Conservation (phyloP, 805 yeast species). For the Ogataea pignaliae region DNA sequence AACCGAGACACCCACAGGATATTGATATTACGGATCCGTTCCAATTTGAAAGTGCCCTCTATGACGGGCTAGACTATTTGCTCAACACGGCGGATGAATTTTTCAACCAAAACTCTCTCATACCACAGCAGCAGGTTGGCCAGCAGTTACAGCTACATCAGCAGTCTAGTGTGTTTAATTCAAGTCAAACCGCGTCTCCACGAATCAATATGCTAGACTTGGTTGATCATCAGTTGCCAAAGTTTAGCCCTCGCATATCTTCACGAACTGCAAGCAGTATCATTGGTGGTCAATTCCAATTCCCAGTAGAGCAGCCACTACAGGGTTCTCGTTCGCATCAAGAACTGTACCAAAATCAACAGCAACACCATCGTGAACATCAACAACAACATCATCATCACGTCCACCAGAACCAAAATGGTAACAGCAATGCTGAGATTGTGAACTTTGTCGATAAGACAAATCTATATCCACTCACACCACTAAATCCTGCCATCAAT, state of each 20-base stretch:
- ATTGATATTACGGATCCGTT: constrained; percentile 20
- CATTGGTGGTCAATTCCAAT: background rate
- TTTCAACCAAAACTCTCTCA: constrained; percentile 11
- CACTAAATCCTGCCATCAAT: background rate
- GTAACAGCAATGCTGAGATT: too few relatives aligned
- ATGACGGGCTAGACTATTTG: constrained; percentile 29
- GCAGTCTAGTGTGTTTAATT: constrained; percentile 12
- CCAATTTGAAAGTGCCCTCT: constrained; percentile 28
- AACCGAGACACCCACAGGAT: constrained; percentile 1
- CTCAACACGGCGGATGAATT: constrained; percentile 20
- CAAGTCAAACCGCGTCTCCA: constrained; percentile 5
- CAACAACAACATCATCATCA: too few relatives aligned
- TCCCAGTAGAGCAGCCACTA: background rate
- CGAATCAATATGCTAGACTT: constrained; percentile 7
- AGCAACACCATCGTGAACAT: background rate
- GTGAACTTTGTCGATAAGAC: background rate
- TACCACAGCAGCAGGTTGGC: background rate
- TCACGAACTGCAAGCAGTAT: background rate
- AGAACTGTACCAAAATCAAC: background rate
- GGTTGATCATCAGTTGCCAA: background rate
- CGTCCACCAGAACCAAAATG: background rate
- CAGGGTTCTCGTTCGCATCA: background rate
- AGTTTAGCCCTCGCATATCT: background rate
- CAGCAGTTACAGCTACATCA: constrained; percentile 7
- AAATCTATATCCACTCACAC: constrained; percentile 4